Conservation (phyloP, 495 filamentous ascomycete species). For the Aspergillus campestris region DNA sequence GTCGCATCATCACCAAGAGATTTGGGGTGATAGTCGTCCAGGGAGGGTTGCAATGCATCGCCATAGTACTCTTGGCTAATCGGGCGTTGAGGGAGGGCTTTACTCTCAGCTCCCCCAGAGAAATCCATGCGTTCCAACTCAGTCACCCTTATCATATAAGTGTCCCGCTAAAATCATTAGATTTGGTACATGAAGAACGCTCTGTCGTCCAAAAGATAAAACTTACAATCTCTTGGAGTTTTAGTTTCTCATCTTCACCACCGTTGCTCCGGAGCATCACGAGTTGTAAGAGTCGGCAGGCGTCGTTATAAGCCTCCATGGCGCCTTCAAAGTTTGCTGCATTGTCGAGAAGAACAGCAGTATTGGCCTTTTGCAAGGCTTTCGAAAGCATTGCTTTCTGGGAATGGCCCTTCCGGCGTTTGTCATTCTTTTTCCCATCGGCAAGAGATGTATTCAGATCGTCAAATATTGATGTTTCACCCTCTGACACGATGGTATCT, state of each 20-base stretch:
- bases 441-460: constrained; percentile 8
- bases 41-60: constrained; percentile 37
- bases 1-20: constrained; percentile 2
- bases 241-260: constrained; percentile 70
- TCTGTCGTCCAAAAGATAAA: neutral
- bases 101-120: constrained; percentile 45
- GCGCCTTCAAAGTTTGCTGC: constrained; percentile 90
- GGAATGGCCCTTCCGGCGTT: constrained; percentile 42
- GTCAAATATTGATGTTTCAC: neutral
- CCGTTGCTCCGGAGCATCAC: constrained; percentile 78
- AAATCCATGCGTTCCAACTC: constrained; percentile 69
- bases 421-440: constrained; percentile 22
- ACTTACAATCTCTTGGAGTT: constrained; percentile 86
- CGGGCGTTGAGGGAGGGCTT: constrained; percentile 71
- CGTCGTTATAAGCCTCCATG: constrained; percentile 83
- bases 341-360: constrained; percentile 89
- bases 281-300: constrained; percentile 72
- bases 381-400: constrained; percentile 91
- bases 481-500: neutral
- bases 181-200: constrained; percentile 1
- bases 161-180: constrained; percentile 55
- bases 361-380: constrained; percentile 90
- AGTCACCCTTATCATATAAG: constrained; percentile 79
- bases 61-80: constrained; percentile 57
- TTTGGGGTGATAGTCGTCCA: constrained; percentile 39